Conservation (phyloP, 1,139 yeast genomes). For the Candida smagusa region DNA sequence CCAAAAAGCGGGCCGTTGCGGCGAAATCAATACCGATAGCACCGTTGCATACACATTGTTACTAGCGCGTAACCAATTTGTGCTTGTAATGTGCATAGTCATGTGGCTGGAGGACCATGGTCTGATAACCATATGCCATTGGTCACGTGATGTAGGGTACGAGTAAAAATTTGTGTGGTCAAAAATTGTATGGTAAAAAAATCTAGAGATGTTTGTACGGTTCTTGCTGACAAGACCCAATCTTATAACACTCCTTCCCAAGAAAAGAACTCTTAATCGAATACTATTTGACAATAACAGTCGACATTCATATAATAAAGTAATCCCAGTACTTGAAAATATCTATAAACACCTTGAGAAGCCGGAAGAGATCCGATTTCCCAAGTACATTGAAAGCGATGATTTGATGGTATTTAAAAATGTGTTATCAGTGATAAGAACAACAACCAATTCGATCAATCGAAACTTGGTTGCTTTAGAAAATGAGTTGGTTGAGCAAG, state of each 20-base stretch:
- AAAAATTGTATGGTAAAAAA: too few species aligned
- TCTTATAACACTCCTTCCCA: conserved; percentile 53
- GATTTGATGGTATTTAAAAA: conserved; percentile 70
- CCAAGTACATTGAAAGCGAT: conserved; percentile 43
- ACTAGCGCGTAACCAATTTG: too few species aligned
- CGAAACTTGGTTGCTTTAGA: conserved; percentile 58
- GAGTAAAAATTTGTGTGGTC: too few species aligned
- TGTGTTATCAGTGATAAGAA: conserved; percentile 61
- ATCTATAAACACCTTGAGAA: conserved; percentile 46
- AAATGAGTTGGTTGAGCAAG: conserved; percentile 67
- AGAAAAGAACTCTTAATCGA: conserved; percentile 52
- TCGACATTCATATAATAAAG: conserved; percentile 48
- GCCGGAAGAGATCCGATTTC: conserved; percentile 35
- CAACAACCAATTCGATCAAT: conserved; percentile 57
- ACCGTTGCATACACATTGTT: too few species aligned
- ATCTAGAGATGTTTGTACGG: conserved; percentile 1
- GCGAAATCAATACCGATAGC: too few species aligned
- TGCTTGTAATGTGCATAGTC: too few species aligned
- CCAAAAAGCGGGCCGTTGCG: too few species aligned
- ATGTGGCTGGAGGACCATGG: too few species aligned
- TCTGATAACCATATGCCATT: too few species aligned
- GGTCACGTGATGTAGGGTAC: too few species aligned
- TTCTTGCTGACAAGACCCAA: conserved; percentile 30
- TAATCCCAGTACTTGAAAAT: conserved; percentile 49
- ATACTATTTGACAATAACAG: conserved; percentile 66